Conservation (phyloP, 2,329 filamentous ascomycete genomes). For the Parascedosporium putredinis region DNA sequence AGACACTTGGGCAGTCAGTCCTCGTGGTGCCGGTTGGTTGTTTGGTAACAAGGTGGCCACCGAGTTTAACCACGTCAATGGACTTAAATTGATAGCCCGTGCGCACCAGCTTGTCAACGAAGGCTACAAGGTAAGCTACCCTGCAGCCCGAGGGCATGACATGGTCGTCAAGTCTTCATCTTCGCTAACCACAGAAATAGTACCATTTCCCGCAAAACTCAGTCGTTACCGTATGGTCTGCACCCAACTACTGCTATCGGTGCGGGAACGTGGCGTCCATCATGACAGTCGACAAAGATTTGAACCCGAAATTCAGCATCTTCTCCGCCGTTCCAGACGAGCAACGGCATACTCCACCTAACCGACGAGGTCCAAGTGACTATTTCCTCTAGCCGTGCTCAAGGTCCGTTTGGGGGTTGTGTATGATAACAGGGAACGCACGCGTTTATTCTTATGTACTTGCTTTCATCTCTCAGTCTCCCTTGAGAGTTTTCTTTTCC, state of each 20-base stretch:
- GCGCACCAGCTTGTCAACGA: conserved; percentile 99
- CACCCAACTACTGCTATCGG: conserved; percentile 89
- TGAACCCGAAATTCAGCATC: conserved; percentile 86
- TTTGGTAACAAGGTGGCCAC: conserved; percentile 96
- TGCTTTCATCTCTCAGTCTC: too few relatives aligned
- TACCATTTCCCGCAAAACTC: conserved; percentile 95
- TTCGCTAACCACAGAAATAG: conserved; percentile 29
- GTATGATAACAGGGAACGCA: conserved; percentile 4
- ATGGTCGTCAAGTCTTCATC: conserved; percentile 1
- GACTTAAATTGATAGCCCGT: conserved; percentile 86
- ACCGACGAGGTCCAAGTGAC: conserved; percentile 54
- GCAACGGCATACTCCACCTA: conserved; percentile 67
- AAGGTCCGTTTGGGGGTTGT: background rate
- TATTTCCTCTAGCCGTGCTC: conserved; percentile 49
- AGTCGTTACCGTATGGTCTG: conserved; percentile 96
- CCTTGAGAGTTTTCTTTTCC: too few relatives aligned
- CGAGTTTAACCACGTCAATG: conserved; percentile 96
- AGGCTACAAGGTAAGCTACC: conserved; percentile 70
- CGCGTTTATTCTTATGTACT: background rate
- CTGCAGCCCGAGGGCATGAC: too few relatives aligned
- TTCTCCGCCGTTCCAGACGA: conserved; percentile 85
- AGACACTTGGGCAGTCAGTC: conserved; percentile 91
- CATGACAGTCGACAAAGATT: conserved; percentile 78
- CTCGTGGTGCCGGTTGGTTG: conserved; percentile 91
- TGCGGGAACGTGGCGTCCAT: conserved; percentile 97